Evolutionary conservation across 257 asterid species (phyloP), one percentile per base, ranked within the genome.

Genomic region (Scutellaria minor): DNA sequence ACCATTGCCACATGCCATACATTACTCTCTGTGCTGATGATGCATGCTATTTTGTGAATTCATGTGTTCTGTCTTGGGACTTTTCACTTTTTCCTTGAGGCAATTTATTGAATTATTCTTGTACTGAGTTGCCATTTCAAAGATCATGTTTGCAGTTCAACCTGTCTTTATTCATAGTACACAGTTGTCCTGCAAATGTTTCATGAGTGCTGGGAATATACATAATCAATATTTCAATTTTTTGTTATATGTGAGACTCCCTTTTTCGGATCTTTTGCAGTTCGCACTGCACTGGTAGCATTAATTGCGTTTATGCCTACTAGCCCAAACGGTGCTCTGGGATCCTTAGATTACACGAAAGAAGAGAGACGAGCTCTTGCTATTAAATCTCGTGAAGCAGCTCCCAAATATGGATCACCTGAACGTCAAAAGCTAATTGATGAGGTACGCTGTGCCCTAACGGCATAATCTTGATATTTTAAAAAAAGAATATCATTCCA

Each of bases 221-320:
- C 65, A 35, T 58, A 52, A 64, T 52, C 72, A 18, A 8, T 70
- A 24, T 24, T 24, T 24, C 27, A 24, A 24, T 41, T 41, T 31
- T 13, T 60, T 18, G 18, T 5, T 51, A 46, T 12, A 9, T 50
- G n/a, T 54, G 51, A 61, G 27, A 37, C 27, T 72, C 63, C 50
- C 66, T 6, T 31, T 27, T 70, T 12, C 68, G 53, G 63, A 5
- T 55, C 6, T 71, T 68, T 64, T 67, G 81, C 90, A 90, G 98
- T 93, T 72, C 91, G 97, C 78, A 93, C 98, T 64, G 98, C 98
- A 11, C 80, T 92, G 88, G 88, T 86, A 18, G 98, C 98, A 27
- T 80, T 90, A 68, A 93, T 93, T 13, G 98, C 98, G 24, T 93
- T 93, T 64, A 93, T 90, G 98, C 98, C 98, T 46, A 90, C 96